Conservation (phyloP, 495 filamentous ascomycete genomes). For the Hypoxylon trugodes region DNA sequence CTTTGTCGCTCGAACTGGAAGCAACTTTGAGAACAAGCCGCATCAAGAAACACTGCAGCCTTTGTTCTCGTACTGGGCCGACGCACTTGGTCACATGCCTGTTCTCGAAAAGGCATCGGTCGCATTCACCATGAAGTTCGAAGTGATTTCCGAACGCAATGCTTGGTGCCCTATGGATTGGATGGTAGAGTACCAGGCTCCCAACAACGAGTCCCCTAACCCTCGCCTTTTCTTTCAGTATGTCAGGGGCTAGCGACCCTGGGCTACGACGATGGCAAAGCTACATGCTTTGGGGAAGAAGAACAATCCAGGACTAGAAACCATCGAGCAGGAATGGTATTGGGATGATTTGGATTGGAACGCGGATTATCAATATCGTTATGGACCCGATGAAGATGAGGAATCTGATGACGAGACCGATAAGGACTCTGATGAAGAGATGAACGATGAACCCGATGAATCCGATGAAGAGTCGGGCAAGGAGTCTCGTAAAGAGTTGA, state of each 20-base stretch:
- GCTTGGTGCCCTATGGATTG: neutral
- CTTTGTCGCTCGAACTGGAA: no score
- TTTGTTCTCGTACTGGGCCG: slow-evolving; percentile 4
- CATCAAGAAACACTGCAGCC: slow-evolving; percentile 5
- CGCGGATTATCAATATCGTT: no score
- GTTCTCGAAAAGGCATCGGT: neutral
- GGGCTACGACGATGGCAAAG: neutral
- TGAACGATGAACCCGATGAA: no score
- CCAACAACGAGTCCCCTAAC: neutral
- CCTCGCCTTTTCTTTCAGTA: slow-evolving; percentile 1
- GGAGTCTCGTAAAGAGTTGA: no score
- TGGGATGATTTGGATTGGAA: no score
- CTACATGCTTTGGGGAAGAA: neutral
- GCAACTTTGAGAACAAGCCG: no score
- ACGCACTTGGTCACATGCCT: slow-evolving; percentile 1
- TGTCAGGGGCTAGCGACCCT: neutral
- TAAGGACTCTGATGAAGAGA: no score
- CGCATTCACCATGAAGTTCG: neutral
- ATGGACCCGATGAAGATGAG: no score
- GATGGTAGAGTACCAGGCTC: neutral
- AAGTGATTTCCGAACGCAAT: no score
- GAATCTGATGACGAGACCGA: no score
- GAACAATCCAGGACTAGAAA: neutral
- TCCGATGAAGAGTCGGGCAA: no score
- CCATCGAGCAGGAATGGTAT: no score